phyloP scores from a whole-genome alignment of 352 stramenopile genomes.

The Pseudoperonospora humuli region DNA sequence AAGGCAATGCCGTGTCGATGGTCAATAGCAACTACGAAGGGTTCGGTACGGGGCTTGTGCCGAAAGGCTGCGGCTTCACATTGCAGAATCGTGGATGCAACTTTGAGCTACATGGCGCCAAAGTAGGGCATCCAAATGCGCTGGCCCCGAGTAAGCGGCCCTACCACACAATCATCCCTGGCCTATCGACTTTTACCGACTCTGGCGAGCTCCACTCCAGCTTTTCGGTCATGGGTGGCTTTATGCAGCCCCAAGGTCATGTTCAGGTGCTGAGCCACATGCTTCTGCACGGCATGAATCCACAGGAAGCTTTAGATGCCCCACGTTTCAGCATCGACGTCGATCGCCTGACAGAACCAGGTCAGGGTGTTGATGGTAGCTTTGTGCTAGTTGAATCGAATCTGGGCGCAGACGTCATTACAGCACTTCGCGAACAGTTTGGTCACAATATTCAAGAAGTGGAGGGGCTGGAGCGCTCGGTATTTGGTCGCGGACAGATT shows the following conservation, averaged over 20 bases:
- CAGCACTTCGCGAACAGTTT: conserved; percentile 52
- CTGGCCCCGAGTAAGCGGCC: conserved; percentile 88
- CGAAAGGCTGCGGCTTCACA: conserved; percentile 90
- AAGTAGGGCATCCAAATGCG: conserved; percentile 86
- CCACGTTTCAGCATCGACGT: conserved; percentile 91
- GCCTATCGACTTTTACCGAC: conserved; percentile 83
- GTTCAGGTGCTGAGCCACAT: conserved; percentile 92
- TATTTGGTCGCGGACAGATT: conserved; percentile 82
- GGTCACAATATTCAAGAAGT: conserved; percentile 59
- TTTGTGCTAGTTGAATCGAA: conserved; percentile 83
- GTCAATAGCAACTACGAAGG: conserved; percentile 98
- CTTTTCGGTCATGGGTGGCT: conserved; percentile 86
- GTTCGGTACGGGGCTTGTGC: conserved; percentile 94
- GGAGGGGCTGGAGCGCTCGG: conserved; percentile 23
- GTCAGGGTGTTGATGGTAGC: conserved; percentile 42
- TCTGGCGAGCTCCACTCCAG: conserved; percentile 88
- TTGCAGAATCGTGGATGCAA: conserved; percentile 96
- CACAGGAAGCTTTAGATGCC: conserved; percentile 89
- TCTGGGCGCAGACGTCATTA: conserved; percentile 55
- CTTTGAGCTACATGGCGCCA: conserved; percentile 77
- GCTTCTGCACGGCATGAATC: conserved; percentile 70
- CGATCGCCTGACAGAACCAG: conserved; percentile 33
- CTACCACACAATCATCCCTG: conserved; percentile 98
- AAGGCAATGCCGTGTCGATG: conserved; percentile 95
- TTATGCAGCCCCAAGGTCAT: conserved; percentile 97